These are phyloP conservation scores for Metschnikowia drakensbergensis DNA, from an alignment of 805 yeast species.

Conservation along the genomic window DNA sequence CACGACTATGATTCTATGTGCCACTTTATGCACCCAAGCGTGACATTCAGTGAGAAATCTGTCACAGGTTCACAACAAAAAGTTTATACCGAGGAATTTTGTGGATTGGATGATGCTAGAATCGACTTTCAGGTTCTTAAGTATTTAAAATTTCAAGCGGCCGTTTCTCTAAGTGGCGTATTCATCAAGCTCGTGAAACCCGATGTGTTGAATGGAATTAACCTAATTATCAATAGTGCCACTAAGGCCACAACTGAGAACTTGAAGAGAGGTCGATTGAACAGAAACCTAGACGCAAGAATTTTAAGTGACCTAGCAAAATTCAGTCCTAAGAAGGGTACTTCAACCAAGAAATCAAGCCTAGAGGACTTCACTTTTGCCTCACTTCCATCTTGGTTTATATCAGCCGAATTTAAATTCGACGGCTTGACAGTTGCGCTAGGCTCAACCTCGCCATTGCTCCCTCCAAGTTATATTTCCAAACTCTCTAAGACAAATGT, in stretches of 20 bases:
- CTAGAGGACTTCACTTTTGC: constrained; percentile 16
- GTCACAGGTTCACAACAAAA: background rate
- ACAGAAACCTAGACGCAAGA: constrained; percentile 24
- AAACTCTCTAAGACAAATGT: constrained; percentile 20
- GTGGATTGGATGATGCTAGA: constrained; percentile 18
- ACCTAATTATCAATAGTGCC: constrained; percentile 25
- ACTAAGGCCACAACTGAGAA: constrained; percentile 23
- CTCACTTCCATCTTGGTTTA: constrained; percentile 34
- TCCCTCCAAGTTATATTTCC: constrained; percentile 21
- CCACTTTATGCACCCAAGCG: constrained; percentile 31
- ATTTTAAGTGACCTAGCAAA: constrained; percentile 13
- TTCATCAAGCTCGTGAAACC: constrained; percentile 27
- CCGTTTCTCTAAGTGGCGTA: constrained; percentile 20
- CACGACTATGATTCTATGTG: constrained; percentile 34
- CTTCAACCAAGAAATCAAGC: background rate
- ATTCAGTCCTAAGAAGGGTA: background rate
- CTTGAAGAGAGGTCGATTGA: constrained; percentile 28
- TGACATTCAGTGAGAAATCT: constrained; percentile 27
- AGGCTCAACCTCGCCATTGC: constrained; percentile 39
- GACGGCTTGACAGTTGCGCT: constrained; percentile 20
- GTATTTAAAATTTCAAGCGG: constrained; percentile 25
- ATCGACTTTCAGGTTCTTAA: constrained; percentile 24
- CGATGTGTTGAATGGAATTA: constrained; percentile 30
- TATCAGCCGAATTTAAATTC: constrained; percentile 20
- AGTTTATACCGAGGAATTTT: constrained; percentile 21